Conservation (phyloP, 306 rosid genomes). For the Macrotyloma uniflorum region DNA sequence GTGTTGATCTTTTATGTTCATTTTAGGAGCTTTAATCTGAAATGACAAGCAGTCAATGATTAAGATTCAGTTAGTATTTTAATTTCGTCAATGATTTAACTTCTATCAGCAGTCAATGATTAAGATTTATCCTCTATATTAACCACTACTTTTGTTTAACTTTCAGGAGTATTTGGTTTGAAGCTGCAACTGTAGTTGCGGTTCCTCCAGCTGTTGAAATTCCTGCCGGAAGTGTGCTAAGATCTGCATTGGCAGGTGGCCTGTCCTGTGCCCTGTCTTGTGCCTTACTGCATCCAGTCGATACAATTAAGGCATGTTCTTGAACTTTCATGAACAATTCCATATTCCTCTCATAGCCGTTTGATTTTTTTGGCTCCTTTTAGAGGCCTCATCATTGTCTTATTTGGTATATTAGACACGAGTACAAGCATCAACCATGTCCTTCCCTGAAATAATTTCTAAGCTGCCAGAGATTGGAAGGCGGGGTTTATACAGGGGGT, state of each 20-base stretch:
- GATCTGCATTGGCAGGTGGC: conserved; percentile 99
- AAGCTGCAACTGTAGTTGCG: conserved; percentile 99
- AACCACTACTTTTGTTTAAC: conserved; percentile 32
- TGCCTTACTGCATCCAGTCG: conserved; percentile 90
- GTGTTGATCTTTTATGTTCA: neutral
- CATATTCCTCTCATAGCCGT: conserved; percentile 13
- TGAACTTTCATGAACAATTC: conserved; percentile 29
- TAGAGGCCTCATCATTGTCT: conserved; percentile 33
- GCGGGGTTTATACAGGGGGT: conserved; percentile 89
- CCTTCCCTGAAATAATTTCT: conserved; percentile 94
- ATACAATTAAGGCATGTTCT: conserved; percentile 82
- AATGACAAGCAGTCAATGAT: no score
- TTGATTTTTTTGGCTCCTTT: conserved; percentile 25
- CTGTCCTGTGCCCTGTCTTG: conserved; percentile 96
- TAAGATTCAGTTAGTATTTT: conserved; percentile 1
- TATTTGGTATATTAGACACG: conserved; percentile 72
- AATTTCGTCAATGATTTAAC: neutral
- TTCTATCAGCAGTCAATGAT: conserved; percentile 10
- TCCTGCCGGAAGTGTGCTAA: conserved; percentile 93
- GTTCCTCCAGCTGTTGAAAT: conserved; percentile 92
- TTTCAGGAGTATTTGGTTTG: conserved; percentile 98
- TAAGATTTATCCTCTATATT: conserved; percentile 28
- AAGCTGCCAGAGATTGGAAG: conserved; percentile 93
- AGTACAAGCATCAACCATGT: conserved; percentile 86
- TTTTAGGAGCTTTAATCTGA: neutral